phyloP scores from a whole-genome alignment of 2,329 filamentous ascomycete genomes.

The Dactylellina parvicollis region DNA sequence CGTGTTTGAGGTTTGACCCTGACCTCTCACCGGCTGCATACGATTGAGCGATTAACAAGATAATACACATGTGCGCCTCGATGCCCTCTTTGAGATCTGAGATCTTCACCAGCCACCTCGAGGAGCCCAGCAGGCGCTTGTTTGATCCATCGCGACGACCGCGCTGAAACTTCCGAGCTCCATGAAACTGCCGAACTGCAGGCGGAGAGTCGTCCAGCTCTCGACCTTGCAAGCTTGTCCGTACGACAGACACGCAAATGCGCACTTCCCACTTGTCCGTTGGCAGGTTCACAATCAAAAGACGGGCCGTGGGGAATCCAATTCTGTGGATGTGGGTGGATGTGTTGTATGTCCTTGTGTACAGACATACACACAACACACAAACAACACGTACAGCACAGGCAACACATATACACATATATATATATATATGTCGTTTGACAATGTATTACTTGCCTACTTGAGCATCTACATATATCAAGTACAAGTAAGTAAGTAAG shows the following conservation, averaged over 20 bases:
- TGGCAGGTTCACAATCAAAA: too few species aligned
- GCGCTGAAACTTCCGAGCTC: constrained; percentile 44
- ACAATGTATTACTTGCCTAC: too few species aligned
- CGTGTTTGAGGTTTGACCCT: not conserved
- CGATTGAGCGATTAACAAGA: constrained; percentile 35
- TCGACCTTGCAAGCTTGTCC: too few species aligned
- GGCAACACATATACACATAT: too few species aligned
- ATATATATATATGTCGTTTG: too few species aligned
- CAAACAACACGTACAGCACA: too few species aligned
- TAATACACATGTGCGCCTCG: constrained; percentile 18
- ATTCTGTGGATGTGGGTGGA: too few species aligned
- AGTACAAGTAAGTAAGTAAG: not conserved
- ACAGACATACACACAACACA: too few species aligned
- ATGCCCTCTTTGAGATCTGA: constrained; percentile 25
- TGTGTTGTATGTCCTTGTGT: too few species aligned
- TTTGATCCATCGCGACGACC: constrained; percentile 39
- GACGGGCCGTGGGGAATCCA: too few species aligned
- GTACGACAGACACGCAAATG: too few species aligned
- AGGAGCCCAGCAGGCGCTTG: constrained; percentile 30
- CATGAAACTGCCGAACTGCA: constrained; percentile 41
- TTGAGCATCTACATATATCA: not conserved
- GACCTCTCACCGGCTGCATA: not conserved
- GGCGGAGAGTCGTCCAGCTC: not conserved
- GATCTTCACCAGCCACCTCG: constrained; percentile 29
- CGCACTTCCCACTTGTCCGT: too few species aligned